phyloP scores from a whole-genome alignment of 2,329 filamentous ascomycete genomes.

The Gnomoniopsis sp. region DNA sequence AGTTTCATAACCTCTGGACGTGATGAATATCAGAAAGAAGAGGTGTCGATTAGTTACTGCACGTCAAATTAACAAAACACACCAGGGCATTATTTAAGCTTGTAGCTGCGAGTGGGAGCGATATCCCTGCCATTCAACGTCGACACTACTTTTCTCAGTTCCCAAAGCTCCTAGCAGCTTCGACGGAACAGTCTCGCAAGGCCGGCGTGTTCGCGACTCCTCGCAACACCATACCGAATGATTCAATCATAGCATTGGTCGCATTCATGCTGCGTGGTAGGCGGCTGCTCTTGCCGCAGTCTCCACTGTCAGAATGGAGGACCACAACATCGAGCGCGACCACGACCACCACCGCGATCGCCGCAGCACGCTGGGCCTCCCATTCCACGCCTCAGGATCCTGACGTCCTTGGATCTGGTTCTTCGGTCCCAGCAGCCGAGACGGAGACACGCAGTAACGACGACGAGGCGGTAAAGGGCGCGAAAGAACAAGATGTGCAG shows the following conservation, averaged over 20 bases:
- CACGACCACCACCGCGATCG: neutral
- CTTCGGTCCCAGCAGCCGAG: neutral
- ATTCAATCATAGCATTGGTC: constrained; percentile 13
- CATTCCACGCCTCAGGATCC: neutral
- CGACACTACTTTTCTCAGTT: neutral
- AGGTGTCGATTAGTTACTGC: neutral
- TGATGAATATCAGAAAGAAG: neutral
- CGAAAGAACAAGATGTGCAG: neutral
- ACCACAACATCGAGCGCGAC: constrained; percentile 2
- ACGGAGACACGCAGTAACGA: neutral
- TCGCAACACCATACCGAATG: constrained; percentile 10
- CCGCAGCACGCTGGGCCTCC: neutral
- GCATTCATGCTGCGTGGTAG: constrained; percentile 20
- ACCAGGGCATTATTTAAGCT: neutral
- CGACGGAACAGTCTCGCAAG: neutral
- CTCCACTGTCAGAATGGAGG: constrained; percentile 16
- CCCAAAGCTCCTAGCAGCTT: neutral
- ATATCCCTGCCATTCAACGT: no score
- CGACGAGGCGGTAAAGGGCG: neutral
- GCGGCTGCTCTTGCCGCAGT: constrained; percentile 17
- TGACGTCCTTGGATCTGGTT: neutral
- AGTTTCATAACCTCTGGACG: no score
- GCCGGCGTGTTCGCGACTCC: neutral
- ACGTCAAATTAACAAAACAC: neutral
- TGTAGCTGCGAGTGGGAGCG: neutral